phyloP scores from a whole-genome alignment of 129 eudicot genomes.

The Scalesia atractyloides region DNA sequence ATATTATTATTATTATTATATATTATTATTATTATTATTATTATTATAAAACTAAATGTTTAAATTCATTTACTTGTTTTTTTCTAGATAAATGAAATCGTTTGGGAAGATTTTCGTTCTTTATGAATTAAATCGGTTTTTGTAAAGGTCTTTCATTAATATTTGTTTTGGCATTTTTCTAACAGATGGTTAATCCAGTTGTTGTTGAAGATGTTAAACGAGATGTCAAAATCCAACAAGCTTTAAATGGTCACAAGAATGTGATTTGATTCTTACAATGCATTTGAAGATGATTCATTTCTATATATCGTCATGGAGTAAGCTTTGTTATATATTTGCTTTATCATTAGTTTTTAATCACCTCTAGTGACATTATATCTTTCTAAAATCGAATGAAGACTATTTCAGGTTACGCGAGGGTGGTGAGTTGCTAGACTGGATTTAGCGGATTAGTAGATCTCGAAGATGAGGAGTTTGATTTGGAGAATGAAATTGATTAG shows the following conservation, averaged over 20 bases:
- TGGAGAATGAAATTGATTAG: slow-evolving; percentile 61
- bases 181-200: slow-evolving; percentile 91
- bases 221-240: slow-evolving; percentile 84
- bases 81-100: too few relatives aligned
- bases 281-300: slow-evolving; percentile 83
- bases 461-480: slow-evolving; percentile 48
- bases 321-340: slow-evolving; percentile 29
- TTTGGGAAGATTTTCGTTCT: too few relatives aligned
- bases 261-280: slow-evolving; percentile 81
- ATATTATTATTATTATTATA: too few relatives aligned
- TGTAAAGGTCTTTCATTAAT: too few relatives aligned
- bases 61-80: too few relatives aligned
- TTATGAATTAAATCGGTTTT: too few relatives aligned
- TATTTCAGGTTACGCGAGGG: slow-evolving; percentile 83
- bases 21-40: too few relatives aligned
- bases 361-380: not conserved
- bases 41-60: too few relatives aligned
- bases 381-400: not conserved
- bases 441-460: slow-evolving; percentile 46
- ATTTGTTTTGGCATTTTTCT: too few relatives aligned
- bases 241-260: slow-evolving; percentile 83
- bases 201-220: slow-evolving; percentile 98
- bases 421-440: slow-evolving; percentile 66
- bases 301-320: slow-evolving; percentile 97
- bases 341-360: not conserved